phyloP scores from a whole-genome alignment of 2,329 filamentous ascomycete species.

The Ilyonectria sp. region DNA sequence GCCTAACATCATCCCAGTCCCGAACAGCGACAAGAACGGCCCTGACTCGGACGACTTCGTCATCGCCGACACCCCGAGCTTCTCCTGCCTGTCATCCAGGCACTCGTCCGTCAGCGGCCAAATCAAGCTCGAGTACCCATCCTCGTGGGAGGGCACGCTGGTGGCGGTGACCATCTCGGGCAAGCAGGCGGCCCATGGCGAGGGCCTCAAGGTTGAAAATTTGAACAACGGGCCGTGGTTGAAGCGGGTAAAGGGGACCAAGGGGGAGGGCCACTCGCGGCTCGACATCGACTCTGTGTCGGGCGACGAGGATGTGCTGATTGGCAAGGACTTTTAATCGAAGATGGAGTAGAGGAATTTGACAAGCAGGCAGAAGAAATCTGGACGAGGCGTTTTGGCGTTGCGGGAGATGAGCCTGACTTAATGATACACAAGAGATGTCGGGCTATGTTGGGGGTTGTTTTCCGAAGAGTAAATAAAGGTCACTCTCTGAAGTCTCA shows the following conservation, averaged over 20 bases:
- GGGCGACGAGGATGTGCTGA: constrained; percentile 47
- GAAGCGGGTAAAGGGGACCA: constrained; percentile 55
- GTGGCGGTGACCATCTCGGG: constrained; percentile 59
- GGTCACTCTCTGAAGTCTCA: constrained; percentile 18
- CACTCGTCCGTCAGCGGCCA: constrained; percentile 63
- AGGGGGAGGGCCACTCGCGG: constrained; percentile 57
- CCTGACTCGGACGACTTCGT: background rate
- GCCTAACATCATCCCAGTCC: constrained; percentile 39
- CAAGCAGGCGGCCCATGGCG: constrained; percentile 56
- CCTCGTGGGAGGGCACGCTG: constrained; percentile 65
- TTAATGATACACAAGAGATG: background rate
- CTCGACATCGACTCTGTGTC: constrained; percentile 52
- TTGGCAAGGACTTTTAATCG: constrained; percentile 40
- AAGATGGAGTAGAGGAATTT: background rate
- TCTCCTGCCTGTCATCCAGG: constrained; percentile 56
- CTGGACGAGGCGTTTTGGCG: background rate
- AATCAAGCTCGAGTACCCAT: constrained; percentile 62
- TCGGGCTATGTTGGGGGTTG: background rate
- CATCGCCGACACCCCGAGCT: constrained; percentile 30
- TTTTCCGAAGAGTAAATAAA: background rate
- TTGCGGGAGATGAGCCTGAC: background rate
- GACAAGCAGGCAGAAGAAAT: constrained; percentile 18
- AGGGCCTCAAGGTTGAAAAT: constrained; percentile 57
- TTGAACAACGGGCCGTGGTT: constrained; percentile 52
- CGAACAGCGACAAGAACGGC: background rate